Base-by-base conservation (phyloP, 2,329 filamentous ascomycete species). In the Cephalotrichum gorgonifer region DNA sequence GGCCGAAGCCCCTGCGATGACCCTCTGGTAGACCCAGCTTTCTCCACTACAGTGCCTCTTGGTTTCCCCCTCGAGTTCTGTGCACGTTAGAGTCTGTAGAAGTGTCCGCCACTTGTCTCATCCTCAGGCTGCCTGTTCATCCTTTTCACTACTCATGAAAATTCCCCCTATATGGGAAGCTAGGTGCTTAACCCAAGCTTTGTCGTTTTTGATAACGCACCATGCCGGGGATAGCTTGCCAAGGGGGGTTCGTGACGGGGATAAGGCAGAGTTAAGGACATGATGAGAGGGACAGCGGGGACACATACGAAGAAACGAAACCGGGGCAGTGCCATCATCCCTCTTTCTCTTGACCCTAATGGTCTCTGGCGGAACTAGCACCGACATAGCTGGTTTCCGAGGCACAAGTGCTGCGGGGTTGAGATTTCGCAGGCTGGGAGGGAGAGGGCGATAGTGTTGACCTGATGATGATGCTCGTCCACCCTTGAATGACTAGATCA, bases 301-400 rank as follows among this genome's bases (percentile, higher is more conserved):
- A 17, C 27, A 64, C 73, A 53, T 57, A 80, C 76, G 71, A 43
- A 81, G 69, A 55, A 76, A 78, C 48, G 75, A 71, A 46, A 80
- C 72, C 3, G 76, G 74, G 12, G 67, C 64, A 12, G 35, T 48
- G 51, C 76, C 71, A 15, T 73, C 74, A 46, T 70, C 72, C 38
- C 75, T 73, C 64, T 81, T 81, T 57, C 78, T 76, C 69, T 81
- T 81, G 54, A 81, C 73, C 50, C 75, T 73, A 61, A 81, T 81
- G 44, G 76, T 64, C 52, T 78, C 72, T 25, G 77, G 77, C 23
- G 77, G 78, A 4, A 78, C 64, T 44, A 76, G 77, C 76, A 80
- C 80, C n/a, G 17, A 22, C n/a, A n/a, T n/a, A 28, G 28, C 46
- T 42, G 48, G 27, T 30, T n/a, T 11, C n/a, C n/a, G n/a, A n/a